A percentile compares a stretch with the other conserved stretches of the same genome.
phyloP scores from a whole-genome alignment of 2,329 filamentous ascomycete genomes.

The Epichloe sibirici region DNA sequence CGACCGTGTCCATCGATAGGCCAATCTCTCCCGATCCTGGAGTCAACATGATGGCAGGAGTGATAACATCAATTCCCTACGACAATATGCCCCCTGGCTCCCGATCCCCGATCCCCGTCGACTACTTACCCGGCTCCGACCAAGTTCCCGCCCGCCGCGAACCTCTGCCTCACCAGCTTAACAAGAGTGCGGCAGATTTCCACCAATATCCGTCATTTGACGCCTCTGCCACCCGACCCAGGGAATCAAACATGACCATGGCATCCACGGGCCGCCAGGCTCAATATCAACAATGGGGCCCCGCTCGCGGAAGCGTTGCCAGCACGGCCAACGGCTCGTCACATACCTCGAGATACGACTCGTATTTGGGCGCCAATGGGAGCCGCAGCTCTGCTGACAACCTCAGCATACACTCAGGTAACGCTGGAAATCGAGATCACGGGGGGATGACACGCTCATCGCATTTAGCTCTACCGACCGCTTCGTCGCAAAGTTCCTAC shows the following conservation, averaged over 20 bases:
- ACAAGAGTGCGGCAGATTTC: slow-evolving; percentile 65
- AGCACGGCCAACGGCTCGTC: slow-evolving; percentile 36
- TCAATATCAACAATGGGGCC: slow-evolving; percentile 68
- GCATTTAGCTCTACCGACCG: slow-evolving; percentile 37
- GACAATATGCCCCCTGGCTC: slow-evolving; percentile 55
- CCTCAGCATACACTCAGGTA: slow-evolving; percentile 45
- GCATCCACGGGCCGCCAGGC: slow-evolving; percentile 57
- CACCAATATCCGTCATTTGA: slow-evolving; percentile 79
- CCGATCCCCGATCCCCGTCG: slow-evolving; percentile 58
- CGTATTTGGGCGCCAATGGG: slow-evolving; percentile 46
- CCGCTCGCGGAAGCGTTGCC: slow-evolving; percentile 39
- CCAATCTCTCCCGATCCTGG: slow-evolving; percentile 51
- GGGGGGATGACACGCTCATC: slow-evolving; percentile 17
- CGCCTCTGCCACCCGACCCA: slow-evolving; percentile 26
- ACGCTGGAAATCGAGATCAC: slow-evolving; percentile 30
- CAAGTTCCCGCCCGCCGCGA: slow-evolving; percentile 54
- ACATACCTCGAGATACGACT: slow-evolving; percentile 51
- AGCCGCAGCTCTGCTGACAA: slow-evolving; percentile 44
- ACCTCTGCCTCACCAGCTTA: slow-evolving; percentile 70
- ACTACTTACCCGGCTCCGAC: slow-evolving; percentile 58
- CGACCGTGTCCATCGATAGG: slow-evolving; percentile 58
- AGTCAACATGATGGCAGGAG: slow-evolving; percentile 63
- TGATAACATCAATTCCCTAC: slow-evolving; percentile 82
- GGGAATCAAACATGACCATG: slow-evolving; percentile 45
- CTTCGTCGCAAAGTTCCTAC: slow-evolving; percentile 44